These are phyloP conservation scores for Ceratocystis destructans DNA, from an alignment of 2,329 filamentous ascomycete species.

Conservation along the genomic window DNA sequence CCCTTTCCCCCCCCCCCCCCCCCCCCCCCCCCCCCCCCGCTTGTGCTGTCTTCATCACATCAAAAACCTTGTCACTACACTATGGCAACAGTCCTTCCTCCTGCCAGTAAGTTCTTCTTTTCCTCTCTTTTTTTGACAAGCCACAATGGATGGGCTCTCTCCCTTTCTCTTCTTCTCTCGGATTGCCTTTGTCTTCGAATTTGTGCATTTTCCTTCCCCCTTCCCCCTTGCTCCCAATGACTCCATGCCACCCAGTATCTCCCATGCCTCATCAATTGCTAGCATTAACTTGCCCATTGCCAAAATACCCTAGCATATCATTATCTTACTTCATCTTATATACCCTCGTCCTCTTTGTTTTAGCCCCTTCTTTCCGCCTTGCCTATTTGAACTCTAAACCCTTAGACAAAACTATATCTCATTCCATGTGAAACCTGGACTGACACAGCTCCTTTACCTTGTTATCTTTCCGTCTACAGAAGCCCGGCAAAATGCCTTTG, in stretches of 20 bases:
- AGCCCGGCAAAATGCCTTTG: slow-evolving; percentile 53
- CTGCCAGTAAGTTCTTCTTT: slow-evolving; percentile 7
- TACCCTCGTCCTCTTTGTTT: slow-evolving; percentile 9
- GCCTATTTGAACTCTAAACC: neutral
- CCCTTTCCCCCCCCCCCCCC: too few relatives aligned
- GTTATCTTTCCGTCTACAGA: slow-evolving; percentile 27
- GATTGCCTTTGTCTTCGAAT: slow-evolving; percentile 3
- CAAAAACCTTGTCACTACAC: slow-evolving; percentile 8
- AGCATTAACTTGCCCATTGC: neutral
- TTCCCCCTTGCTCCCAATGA: neutral
- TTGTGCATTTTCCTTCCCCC: neutral
- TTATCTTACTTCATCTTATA: slow-evolving; percentile 7
- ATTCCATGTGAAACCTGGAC: neutral
- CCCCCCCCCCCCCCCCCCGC: too few relatives aligned
- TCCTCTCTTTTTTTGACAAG: neutral
- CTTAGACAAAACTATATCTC: neutral
- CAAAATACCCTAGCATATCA: slow-evolving; percentile 7
- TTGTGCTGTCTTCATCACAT: neutral
- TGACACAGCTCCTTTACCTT: slow-evolving; percentile 17
- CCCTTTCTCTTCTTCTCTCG: neutral
- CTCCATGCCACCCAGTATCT: neutral
- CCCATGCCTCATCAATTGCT: slow-evolving; percentile 6
- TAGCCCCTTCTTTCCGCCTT: neutral
- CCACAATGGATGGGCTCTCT: too few relatives aligned
- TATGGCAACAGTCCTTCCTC: slow-evolving; percentile 18